These are phyloP conservation scores for Bruguiera sexangula DNA, from an alignment of 345 rosid species.

Conservation along the genomic window DNA sequence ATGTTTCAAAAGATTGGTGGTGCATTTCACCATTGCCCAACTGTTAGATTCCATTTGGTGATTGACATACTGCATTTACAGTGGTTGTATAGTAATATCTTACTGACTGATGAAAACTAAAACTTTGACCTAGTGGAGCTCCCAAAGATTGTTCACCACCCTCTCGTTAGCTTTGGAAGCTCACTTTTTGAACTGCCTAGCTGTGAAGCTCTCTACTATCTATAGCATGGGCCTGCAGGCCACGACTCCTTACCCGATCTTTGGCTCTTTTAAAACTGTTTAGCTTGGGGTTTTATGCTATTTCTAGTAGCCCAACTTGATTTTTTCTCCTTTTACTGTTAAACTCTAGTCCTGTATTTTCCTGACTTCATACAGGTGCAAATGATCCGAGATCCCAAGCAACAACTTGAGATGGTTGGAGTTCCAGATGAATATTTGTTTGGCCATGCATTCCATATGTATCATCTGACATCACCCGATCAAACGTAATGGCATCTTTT, in stretches of 20 bases:
- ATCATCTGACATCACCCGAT: conserved; percentile 87
- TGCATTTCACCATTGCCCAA: neutral
- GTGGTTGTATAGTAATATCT: too few species aligned
- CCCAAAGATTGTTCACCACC: too few species aligned
- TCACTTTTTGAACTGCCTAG: neutral
- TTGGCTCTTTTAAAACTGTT: neutral
- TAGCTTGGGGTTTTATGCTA: neutral
- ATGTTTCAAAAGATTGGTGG: neutral
- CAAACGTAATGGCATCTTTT: conserved; percentile 49
- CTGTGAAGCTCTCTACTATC: too few species aligned
- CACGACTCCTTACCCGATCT: neutral
- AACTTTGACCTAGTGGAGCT: too few species aligned
- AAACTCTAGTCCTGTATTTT: neutral
- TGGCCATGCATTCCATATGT: conserved; percentile 93
- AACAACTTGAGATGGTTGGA: conserved; percentile 83
- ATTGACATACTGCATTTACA: too few species aligned
- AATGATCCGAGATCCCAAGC: conserved; percentile 77
- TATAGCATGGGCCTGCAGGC: neutral
- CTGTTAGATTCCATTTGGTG: too few species aligned
- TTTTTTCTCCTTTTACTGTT: neutral
- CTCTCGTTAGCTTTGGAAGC: too few species aligned
- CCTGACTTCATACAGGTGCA: conserved; percentile 45
- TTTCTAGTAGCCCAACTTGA: neutral
- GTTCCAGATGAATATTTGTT: conserved; percentile 79
- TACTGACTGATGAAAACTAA: too few species aligned